phyloP scores from a whole-genome alignment of 108 stramenopile species.

The Stephanodiscus minutulus region DNA sequence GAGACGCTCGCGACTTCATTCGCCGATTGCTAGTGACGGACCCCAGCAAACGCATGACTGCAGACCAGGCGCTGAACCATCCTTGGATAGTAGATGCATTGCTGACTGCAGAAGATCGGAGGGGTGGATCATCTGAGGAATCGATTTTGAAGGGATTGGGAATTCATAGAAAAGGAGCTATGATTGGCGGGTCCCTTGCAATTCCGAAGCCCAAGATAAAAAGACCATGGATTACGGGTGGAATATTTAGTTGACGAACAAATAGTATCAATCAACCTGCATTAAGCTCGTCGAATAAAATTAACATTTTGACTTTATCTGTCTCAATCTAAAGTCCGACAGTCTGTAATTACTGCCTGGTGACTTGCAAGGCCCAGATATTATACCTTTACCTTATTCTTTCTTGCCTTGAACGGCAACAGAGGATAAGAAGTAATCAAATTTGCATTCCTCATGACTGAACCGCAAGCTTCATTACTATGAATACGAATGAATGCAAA shows the following conservation, averaged over 20 bases:
- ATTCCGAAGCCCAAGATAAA: background rate
- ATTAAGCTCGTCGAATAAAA: background rate
- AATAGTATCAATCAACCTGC: no score
- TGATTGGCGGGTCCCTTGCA: background rate
- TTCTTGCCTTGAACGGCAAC: background rate
- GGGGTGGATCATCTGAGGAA: background rate
- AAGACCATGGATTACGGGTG: background rate
- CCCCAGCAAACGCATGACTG: constrained; percentile 62
- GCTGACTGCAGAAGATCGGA: background rate
- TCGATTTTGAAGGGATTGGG: no score
- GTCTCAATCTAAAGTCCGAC: background rate
- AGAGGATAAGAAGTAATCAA: background rate
- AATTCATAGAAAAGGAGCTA: background rate
- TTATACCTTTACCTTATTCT: background rate
- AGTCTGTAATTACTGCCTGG: no score
- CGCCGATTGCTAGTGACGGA: constrained; percentile 59
- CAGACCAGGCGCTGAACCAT: constrained; percentile 74
- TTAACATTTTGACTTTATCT: background rate
- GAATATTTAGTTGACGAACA: no score
- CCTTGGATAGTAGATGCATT: constrained; percentile 12
- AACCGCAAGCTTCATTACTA: constrained; percentile 81
- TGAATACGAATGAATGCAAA: background rate
- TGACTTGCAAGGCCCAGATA: background rate
- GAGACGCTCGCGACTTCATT: constrained; percentile 64
- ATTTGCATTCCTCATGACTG: constrained; percentile 36